phyloP scores from a whole-genome alignment of 2,329 filamentous ascomycete species.

The Colletotrichum tabaci region DNA sequence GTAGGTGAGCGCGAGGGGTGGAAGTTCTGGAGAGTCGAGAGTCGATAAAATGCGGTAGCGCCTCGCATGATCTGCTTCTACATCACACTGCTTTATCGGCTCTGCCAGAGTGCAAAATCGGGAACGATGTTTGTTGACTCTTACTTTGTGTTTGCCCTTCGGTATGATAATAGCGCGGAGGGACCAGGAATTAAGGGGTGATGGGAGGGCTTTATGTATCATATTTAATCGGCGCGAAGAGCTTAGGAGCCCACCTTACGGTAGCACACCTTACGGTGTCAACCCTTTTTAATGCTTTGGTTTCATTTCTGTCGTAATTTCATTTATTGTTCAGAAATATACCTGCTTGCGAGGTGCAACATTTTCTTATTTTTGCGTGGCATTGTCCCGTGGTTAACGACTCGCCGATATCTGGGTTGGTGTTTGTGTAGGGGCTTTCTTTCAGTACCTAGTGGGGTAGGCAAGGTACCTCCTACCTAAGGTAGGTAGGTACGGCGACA shows the following conservation, averaged over 20 bases:
- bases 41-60: slow-evolving; percentile 43
- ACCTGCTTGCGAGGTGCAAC: background rate
- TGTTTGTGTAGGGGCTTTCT: slow-evolving; percentile 2
- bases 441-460: too few species aligned
- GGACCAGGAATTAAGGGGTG: slow-evolving; percentile 1
- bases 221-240: slow-evolving; percentile 25
- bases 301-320: background rate
- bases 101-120: slow-evolving; percentile 13
- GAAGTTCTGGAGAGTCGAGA: slow-evolving; percentile 86
- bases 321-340: too few species aligned
- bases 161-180: slow-evolving; percentile 35
- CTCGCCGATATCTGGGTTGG: background rate
- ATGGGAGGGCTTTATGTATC: slow-evolving; percentile 20
- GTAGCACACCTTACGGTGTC: slow-evolving; percentile 27
- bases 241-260: slow-evolving; percentile 28
- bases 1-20: slow-evolving; percentile 82
- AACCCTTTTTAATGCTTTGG: slow-evolving; percentile 18
- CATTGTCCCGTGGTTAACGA: background rate
- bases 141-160: slow-evolving; percentile 22
- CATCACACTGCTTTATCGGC: background rate
- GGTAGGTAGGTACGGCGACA: slow-evolving; percentile 36
- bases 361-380: background rate
- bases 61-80: slow-evolving; percentile 17
- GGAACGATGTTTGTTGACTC: slow-evolving; percentile 12
- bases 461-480: too few species aligned